Percentiles rank a stretch among this genome's conserved stretches.
Conservation (phyloP, 2,329 filamentous ascomycete species). For the Lasiodiplodia citricola region DNA sequence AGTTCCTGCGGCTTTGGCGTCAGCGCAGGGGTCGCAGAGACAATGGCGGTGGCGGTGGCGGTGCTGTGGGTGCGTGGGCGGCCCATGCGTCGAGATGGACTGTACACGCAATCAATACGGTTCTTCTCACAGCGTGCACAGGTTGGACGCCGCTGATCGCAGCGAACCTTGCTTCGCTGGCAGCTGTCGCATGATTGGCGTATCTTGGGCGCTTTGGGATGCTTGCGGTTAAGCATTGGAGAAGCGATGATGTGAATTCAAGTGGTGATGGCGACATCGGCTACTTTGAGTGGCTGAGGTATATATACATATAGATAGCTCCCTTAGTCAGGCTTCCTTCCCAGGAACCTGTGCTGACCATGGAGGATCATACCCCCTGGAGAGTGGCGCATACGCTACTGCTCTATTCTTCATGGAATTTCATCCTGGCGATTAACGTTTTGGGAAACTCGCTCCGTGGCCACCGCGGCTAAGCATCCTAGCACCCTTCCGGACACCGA, state of each 20-base stretch:
- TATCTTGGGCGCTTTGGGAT: background rate
- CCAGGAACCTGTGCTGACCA: too few species aligned
- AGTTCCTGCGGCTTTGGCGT: too few species aligned
- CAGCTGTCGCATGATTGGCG: slow-evolving; percentile 14
- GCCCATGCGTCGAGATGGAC: background rate
- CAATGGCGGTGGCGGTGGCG: background rate
- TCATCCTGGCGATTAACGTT: too few species aligned
- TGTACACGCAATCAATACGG: slow-evolving; percentile 1
- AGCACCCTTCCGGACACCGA: too few species aligned
- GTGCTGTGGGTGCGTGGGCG: slow-evolving; percentile 4
- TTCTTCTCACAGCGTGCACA: slow-evolving; percentile 2
- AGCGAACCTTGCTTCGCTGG: slow-evolving; percentile 17
- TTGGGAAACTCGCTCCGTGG: too few species aligned
- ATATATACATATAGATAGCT: too few species aligned
- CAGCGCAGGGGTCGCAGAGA: background rate
- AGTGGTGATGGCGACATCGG: background rate
- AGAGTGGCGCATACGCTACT: too few species aligned
- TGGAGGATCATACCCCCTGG: too few species aligned
- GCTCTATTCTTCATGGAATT: too few species aligned
- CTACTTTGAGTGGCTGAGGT: too few species aligned
- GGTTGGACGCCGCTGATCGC: background rate
- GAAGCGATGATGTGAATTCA: background rate
- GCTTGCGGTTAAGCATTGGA: background rate
- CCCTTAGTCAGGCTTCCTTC: too few species aligned
- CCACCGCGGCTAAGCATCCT: too few species aligned